A percentile compares a stretch with the other conserved stretches of the same genome.
Conservation (phyloP, 2,329 filamentous ascomycete species). For the Epichloe bromicola region DNA sequence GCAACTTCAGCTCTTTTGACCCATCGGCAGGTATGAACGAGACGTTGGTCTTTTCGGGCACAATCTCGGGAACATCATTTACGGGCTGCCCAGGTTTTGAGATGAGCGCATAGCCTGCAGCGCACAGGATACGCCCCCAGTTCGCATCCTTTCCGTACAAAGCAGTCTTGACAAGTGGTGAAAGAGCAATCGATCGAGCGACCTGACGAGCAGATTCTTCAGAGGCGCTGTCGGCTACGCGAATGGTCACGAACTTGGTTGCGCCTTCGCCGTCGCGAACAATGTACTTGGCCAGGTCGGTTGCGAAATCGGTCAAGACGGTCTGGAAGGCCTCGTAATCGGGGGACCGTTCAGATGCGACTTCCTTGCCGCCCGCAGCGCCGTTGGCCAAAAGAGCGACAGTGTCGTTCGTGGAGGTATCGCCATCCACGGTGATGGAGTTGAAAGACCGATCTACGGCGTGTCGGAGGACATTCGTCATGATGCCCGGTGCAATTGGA, state of each 20-base stretch:
- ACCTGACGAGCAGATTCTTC: constrained; percentile 64
- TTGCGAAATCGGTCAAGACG: constrained; percentile 64
- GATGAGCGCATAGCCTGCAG: constrained; percentile 68
- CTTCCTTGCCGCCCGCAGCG: constrained; percentile 60
- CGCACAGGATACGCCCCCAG: constrained; percentile 94
- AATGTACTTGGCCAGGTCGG: constrained; percentile 79
- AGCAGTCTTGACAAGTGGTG: constrained; percentile 91
- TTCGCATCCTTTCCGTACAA: constrained; percentile 96
- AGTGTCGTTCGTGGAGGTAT: constrained; percentile 96
- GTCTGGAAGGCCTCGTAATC: constrained; percentile 61
- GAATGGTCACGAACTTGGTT: constrained; percentile 94
- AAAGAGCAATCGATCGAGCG: constrained; percentile 78
- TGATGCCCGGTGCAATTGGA: constrained; percentile 54
- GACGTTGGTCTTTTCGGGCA: constrained; percentile 60
- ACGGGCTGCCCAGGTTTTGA: constrained; percentile 43
- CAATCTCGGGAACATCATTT: constrained; percentile 49
- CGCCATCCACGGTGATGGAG: constrained; percentile 90
- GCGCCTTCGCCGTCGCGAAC: constrained; percentile 95
- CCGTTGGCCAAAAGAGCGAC: constrained; percentile 92
- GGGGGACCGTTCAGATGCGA: constrained; percentile 37
- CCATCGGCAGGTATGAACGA: constrained; percentile 69
- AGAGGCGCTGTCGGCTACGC: constrained; percentile 59
- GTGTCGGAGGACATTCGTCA: constrained; percentile 56
- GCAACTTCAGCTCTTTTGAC: constrained; percentile 60
- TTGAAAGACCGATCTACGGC: constrained; percentile 85